Evolutionary conservation across 2,329 filamentous ascomycete genomes (phyloP).

Genomic region (Cercospora brassicicola): DNA sequence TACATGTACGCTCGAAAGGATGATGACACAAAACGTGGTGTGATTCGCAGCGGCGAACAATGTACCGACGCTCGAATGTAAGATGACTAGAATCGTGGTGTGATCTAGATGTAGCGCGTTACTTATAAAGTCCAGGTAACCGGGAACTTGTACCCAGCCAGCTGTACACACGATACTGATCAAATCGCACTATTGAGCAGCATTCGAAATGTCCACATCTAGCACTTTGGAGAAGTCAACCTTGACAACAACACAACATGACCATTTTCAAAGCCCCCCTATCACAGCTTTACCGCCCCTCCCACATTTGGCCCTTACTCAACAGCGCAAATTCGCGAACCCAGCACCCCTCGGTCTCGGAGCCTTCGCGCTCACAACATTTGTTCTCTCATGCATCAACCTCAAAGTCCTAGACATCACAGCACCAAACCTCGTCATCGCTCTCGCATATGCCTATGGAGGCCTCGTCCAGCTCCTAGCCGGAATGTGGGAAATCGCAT

Average conservation of each 20-base stretch:
- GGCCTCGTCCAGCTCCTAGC: slow-evolving; percentile 76
- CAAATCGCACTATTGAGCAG: background rate
- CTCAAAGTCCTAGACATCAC: slow-evolving; percentile 62
- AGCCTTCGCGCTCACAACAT: slow-evolving; percentile 80
- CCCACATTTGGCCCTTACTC: background rate
- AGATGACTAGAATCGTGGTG: background rate
- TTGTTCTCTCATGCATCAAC: slow-evolving; percentile 75
- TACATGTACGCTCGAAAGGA: background rate
- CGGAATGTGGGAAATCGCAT: slow-evolving; percentile 89
- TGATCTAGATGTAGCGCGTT: background rate
- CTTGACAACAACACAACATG: background rate
- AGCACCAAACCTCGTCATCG: slow-evolving; percentile 66
- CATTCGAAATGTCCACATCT: background rate
- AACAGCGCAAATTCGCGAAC: slow-evolving; percentile 64
- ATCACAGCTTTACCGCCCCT: background rate
- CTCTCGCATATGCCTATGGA: slow-evolving; percentile 71
- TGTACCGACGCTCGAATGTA: background rate
- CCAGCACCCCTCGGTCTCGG: slow-evolving; percentile 74
- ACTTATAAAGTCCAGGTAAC: background rate
- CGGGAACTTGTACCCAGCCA: too few species aligned
- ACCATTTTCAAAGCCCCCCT: background rate
- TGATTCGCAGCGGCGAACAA: background rate
- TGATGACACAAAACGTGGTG: background rate
- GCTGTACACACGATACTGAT: background rate
- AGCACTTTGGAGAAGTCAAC: background rate